Conservation (phyloP, 2,329 filamentous ascomycete genomes). For the Calonectria pauciramosa region DNA sequence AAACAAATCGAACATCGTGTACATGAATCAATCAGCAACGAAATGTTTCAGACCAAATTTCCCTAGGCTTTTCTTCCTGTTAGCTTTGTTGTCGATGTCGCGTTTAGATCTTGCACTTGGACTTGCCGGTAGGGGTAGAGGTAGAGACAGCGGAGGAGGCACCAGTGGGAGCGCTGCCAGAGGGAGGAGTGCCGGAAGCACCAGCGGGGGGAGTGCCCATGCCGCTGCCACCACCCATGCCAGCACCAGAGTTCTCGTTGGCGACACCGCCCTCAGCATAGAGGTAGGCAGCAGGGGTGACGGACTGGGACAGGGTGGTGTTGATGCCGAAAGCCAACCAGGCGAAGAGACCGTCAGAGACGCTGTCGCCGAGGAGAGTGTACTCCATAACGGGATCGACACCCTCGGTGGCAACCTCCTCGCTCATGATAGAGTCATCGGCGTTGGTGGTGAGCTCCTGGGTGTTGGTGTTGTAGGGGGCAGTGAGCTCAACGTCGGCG, state of each 20-base stretch:
- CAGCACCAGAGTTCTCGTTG: slow-evolving; percentile 35
- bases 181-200: background rate
- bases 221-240: slow-evolving; percentile 14
- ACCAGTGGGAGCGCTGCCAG: background rate
- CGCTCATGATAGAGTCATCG: slow-evolving; percentile 63
- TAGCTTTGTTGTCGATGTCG: background rate
- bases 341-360: slow-evolving; percentile 66
- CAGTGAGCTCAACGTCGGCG: slow-evolving; percentile 60
- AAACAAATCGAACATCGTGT: background rate
- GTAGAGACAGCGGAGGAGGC: background rate
- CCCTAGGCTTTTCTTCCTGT: slow-evolving; percentile 1
- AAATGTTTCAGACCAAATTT: background rate
- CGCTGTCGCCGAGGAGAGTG: slow-evolving; percentile 66
- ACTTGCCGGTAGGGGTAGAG: background rate
- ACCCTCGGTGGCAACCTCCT: slow-evolving; percentile 60
- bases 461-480: slow-evolving; percentile 63
- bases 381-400: slow-evolving; percentile 73
- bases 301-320: slow-evolving; percentile 38
- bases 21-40: background rate
- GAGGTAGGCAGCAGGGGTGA: slow-evolving; percentile 36
- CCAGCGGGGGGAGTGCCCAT: slow-evolving; percentile 24
- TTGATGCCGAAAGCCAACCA: slow-evolving; percentile 70
- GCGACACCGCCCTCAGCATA: slow-evolving; percentile 41
- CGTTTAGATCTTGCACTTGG: slow-evolving; percentile 24
- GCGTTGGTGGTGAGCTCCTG: slow-evolving; percentile 64